These are phyloP conservation scores for Aureobasidium subglaciale DNA, from an alignment of 2,329 filamentous ascomycete species.

Conservation along the genomic window DNA sequence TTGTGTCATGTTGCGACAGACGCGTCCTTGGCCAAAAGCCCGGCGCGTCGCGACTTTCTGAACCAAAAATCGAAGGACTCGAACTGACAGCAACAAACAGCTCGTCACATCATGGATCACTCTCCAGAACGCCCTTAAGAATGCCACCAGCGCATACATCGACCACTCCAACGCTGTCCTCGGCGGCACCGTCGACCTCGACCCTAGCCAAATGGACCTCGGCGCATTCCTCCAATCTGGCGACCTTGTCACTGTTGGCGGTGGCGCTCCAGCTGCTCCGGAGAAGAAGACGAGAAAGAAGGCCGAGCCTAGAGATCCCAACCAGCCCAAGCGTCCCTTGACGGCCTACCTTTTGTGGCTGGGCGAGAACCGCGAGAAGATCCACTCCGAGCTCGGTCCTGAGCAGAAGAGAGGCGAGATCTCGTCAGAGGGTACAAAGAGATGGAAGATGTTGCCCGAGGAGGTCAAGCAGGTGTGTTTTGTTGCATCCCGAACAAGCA, in stretches of 20 bases:
- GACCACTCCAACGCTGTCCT: slow-evolving; percentile 82
- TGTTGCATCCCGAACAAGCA: no score
- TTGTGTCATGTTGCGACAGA: slow-evolving; percentile 9
- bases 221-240: slow-evolving; percentile 9
- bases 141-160: slow-evolving; percentile 75
- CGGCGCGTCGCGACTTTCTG: slow-evolving; percentile 18
- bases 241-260: slow-evolving; percentile 8
- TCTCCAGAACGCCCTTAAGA: slow-evolving; percentile 71
- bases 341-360: slow-evolving; percentile 96
- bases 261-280: slow-evolving; percentile 16
- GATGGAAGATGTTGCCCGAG: slow-evolving; percentile 73
- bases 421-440: slow-evolving; percentile 75
- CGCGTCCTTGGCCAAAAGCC: slow-evolving; percentile 10
- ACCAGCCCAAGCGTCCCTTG: slow-evolving; percentile 86
- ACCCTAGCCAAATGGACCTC: slow-evolving; percentile 18
- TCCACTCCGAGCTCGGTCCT: slow-evolving; percentile 58
- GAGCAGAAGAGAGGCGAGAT: slow-evolving; percentile 65
- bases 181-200: slow-evolving; percentile 36
- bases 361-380: slow-evolving; percentile 76
- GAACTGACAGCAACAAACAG: slow-evolving; percentile 45
- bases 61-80: not conserved
- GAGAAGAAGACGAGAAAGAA: slow-evolving; percentile 28
- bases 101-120: slow-evolving; percentile 70
- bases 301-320: slow-evolving; percentile 63
- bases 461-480: slow-evolving; percentile 58